A percentile compares a stretch with the other conserved stretches of the same genome.
Evolutionary conservation across 1,284 basidiomycete species (phyloP).

Genomic region (Volvariella surrecta): DNA sequence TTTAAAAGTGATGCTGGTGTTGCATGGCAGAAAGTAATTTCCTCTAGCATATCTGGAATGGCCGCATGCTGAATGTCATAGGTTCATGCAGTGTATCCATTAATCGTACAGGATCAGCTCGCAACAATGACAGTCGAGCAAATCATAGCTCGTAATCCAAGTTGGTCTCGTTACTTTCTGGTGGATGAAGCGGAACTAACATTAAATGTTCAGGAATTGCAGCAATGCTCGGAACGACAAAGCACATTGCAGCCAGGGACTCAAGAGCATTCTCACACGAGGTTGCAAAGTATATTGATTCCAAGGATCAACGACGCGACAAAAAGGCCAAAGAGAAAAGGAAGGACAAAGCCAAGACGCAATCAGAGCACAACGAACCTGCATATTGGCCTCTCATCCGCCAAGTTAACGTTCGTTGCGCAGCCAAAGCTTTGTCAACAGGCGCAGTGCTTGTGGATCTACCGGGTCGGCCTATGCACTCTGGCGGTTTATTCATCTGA

Average conservation of each 20-base stretch:
- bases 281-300: constrained; percentile 57
- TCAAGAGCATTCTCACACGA: constrained; percentile 43
- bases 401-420: constrained; percentile 50
- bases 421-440: constrained; percentile 39
- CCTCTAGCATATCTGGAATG: too few relatives aligned
- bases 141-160: too few relatives aligned
- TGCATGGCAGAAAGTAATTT: constrained; percentile 49
- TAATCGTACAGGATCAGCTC: too few relatives aligned
- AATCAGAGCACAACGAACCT: constrained; percentile 31
- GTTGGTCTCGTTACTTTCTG: background rate
- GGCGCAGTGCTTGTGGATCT: constrained; percentile 53
- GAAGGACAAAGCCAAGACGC: constrained; percentile 27
- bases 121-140: too few relatives aligned
- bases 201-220: constrained; percentile 24
- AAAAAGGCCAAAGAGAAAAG: constrained; percentile 36
- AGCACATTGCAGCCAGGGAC: constrained; percentile 40
- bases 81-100: too few relatives aligned
- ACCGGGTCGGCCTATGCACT: constrained; percentile 40
- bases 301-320: constrained; percentile 49
- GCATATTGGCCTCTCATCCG: constrained; percentile 57
- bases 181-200: background rate
- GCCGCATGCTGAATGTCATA: too few relatives aligned
- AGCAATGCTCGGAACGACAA: constrained; percentile 40
- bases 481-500: too few relatives aligned
- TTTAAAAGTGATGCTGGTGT: constrained; percentile 50